Conservation (phyloP, 495 filamentous ascomycete species). For the Corynascus novoguineensis region DNA sequence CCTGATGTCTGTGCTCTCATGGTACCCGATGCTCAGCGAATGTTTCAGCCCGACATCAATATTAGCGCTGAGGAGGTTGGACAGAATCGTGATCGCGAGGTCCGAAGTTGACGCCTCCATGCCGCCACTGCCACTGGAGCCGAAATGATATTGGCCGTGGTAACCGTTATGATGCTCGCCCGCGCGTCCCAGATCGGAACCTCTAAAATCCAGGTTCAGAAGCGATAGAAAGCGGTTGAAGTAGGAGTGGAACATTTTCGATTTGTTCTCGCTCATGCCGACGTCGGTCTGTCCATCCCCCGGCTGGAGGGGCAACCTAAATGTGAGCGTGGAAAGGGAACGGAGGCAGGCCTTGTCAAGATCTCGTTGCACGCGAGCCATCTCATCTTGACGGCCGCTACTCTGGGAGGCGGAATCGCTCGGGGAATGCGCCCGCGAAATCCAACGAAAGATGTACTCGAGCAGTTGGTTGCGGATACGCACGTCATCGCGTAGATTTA, state of each 20-base stretch:
- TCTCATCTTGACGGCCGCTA: conserved; percentile 43
- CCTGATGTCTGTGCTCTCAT: conserved; percentile 59
- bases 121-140: conserved; percentile 41
- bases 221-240: conserved; percentile 59
- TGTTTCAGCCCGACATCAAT: conserved; percentile 64
- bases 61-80: conserved; percentile 61
- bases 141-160: conserved; percentile 26
- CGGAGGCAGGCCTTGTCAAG: conserved; percentile 58
- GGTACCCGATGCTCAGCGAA: conserved; percentile 59
- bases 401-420: conserved; percentile 19
- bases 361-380: conserved; percentile 51
- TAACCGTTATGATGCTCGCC: conserved; percentile 11
- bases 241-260: conserved; percentile 61
- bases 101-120: conserved; percentile 44
- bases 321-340: conserved; percentile 56
- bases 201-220: conserved; percentile 47
- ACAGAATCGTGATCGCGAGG: conserved; percentile 57
- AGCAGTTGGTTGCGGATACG: conserved; percentile 59
- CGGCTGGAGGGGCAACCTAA: conserved; percentile 57
- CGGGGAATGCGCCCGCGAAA: conserved; percentile 50
- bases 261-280: conserved; percentile 56
- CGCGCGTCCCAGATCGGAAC: conserved; percentile 37
- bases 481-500: conserved; percentile 61
- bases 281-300: conserved; percentile 57
- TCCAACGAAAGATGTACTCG: conserved; percentile 60